Percentiles rank a stretch among this genome's conserved stretches.
These are phyloP conservation scores for Cyclanthera cordifolia DNA, from an alignment of 306 rosid species.

Conservation along the genomic window DNA sequence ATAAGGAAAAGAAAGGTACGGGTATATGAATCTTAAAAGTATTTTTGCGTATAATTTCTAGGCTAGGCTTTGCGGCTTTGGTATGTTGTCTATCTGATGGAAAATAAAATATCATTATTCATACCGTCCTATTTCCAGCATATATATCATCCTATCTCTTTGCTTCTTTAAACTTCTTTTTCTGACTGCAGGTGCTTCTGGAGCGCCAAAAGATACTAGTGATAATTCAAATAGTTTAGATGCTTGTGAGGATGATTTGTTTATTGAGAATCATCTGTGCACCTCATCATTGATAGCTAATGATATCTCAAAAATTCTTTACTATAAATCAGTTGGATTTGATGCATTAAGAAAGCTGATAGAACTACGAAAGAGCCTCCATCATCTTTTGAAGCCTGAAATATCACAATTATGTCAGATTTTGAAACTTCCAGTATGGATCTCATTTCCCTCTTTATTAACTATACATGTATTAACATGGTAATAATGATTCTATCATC, in stretches of 20 bases:
- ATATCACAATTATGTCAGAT: constrained; percentile 45
- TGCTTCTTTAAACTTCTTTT: constrained; percentile 23
- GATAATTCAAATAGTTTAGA: constrained; percentile 19
- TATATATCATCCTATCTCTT: constrained; percentile 13
- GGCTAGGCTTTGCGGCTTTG: neutral
- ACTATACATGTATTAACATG: neutral
- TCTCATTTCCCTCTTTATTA: constrained; percentile 2
- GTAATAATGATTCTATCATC: neutral
- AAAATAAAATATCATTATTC: neutral
- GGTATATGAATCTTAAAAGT: constrained; percentile 14
- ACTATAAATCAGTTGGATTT: constrained; percentile 16
- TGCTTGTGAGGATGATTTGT: constrained; percentile 21
- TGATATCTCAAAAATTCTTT: constrained; percentile 17
- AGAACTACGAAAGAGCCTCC: constrained; percentile 33
- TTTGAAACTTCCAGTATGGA: constrained; percentile 45
- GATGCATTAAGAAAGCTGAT: constrained; percentile 22
- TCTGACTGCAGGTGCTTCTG: constrained; percentile 25
- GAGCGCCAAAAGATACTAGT: constrained; percentile 15
- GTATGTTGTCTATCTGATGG: neutral
- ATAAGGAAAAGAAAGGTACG: constrained; percentile 44
- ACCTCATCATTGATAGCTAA: constrained; percentile 12
- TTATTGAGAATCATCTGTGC: constrained; percentile 11
- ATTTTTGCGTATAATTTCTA: constrained; percentile 13
- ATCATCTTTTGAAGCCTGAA: constrained; percentile 32
- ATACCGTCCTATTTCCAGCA: constrained; percentile 11